These are phyloP conservation scores for Fusarium phyllophilum DNA, from an alignment of 2,329 filamentous ascomycete species.

Conservation along the genomic window DNA sequence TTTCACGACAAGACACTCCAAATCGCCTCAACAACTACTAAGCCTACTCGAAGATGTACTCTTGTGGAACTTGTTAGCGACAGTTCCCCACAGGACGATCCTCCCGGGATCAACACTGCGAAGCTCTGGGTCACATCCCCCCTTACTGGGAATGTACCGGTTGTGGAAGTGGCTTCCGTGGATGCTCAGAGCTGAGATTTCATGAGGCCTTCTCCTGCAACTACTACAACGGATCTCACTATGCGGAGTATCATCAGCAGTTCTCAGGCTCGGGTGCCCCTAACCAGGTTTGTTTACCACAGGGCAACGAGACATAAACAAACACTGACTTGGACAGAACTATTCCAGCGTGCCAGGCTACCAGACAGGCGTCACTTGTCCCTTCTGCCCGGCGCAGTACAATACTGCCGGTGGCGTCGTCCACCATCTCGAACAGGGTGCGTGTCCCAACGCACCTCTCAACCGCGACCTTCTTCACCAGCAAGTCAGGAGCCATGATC, in stretches of 20 bases:
- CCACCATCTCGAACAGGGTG: conserved; percentile 66
- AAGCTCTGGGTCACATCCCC: conserved; percentile 34
- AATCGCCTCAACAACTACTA: fast-evolving
- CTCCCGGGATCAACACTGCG: conserved; percentile 42
- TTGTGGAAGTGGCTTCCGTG: conserved; percentile 35
- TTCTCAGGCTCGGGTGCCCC: not conserved
- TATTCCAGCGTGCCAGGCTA: not conserved
- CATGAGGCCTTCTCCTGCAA: not conserved
- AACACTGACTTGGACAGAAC: not conserved
- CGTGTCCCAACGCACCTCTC: conserved; percentile 59
- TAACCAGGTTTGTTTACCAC: not conserved
- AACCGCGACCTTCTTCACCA: conserved; percentile 60
- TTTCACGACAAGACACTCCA: not conserved
- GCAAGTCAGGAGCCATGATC: conserved; percentile 58
- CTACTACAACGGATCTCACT: not conserved
- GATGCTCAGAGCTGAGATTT: not conserved
- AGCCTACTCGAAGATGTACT: not conserved
- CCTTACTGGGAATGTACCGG: conserved; percentile 42
- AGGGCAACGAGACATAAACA: not conserved
- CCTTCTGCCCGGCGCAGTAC: conserved; percentile 61
- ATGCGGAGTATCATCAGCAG: not conserved
- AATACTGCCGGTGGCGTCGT: conserved; percentile 63
- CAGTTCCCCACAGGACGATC: conserved; percentile 34
- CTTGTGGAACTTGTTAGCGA: conserved; percentile 43
- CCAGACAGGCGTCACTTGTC: conserved; percentile 54